Evolutionary conservation across 2,329 filamentous ascomycete species (phyloP).

Genomic region (Endocalyx cinctus): DNA sequence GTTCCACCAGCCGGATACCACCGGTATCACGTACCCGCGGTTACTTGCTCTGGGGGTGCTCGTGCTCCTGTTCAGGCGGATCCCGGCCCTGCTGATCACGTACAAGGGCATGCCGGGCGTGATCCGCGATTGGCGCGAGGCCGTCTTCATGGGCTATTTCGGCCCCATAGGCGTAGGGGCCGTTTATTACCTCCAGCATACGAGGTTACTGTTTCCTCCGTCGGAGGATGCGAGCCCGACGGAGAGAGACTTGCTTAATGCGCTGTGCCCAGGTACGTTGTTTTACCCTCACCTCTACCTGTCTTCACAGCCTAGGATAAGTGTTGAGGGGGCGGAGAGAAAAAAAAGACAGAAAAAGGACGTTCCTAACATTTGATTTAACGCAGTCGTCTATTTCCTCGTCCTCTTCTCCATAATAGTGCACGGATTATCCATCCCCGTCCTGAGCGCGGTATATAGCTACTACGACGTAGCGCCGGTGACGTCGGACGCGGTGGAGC

Average conservation of each 20-base stretch:
- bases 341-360: no score
- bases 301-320: no score
- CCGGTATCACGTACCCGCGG: conserved; percentile 47
- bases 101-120: conserved; percentile 53
- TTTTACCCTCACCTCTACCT: no score
- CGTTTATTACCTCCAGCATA: conserved; percentile 64
- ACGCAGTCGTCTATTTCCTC: not conserved
- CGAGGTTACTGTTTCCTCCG: conserved; percentile 35
- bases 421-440: conserved; percentile 43
- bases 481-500: conserved; percentile 35
- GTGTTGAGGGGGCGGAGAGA: no score
- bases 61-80: conserved; percentile 50
- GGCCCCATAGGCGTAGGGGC: conserved; percentile 75
- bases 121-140: conserved; percentile 50
- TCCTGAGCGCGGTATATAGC: conserved; percentile 34
- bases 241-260: conserved; percentile 29
- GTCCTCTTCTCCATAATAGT: conserved; percentile 39
- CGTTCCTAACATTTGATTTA: no score
- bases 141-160: conserved; percentile 62
- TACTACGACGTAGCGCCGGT: conserved; percentile 36
- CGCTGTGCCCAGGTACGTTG: conserved; percentile 30
- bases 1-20: conserved; percentile 47
- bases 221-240: conserved; percentile 9
- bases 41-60: conserved; percentile 48
- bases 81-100: conserved; percentile 48